Evolutionary conservation across 2,329 filamentous ascomycete genomes (phyloP).

Genomic region (Aaosphaeria pasadenensis): DNA sequence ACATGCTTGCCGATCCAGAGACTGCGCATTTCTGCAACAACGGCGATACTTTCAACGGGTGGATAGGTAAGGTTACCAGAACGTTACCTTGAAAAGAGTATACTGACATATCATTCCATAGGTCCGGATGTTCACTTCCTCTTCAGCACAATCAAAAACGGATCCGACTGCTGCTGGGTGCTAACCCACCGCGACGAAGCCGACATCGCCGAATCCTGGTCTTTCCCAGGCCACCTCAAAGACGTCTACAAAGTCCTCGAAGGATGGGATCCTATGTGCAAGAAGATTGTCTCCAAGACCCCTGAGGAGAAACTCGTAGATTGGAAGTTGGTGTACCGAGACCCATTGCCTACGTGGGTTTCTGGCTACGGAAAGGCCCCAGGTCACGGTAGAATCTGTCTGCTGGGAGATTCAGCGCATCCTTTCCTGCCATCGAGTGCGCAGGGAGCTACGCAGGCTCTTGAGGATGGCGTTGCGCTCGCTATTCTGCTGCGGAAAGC

Average conservation of each 20-base stretch:
- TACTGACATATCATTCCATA: neutral
- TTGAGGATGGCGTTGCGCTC: constrained; percentile 46
- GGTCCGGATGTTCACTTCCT: constrained; percentile 39
- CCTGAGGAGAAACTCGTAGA: constrained; percentile 43
- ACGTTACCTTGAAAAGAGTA: neutral
- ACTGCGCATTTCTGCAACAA: constrained; percentile 37
- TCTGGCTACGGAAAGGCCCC: constrained; percentile 42
- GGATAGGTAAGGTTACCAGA: constrained; percentile 24
- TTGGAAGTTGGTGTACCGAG: constrained; percentile 56
- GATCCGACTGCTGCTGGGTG: constrained; percentile 37
- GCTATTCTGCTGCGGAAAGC: constrained; percentile 23
- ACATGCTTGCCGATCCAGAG: constrained; percentile 38
- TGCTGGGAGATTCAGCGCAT: constrained; percentile 55
- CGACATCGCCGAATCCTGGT: constrained; percentile 36
- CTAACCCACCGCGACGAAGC: constrained; percentile 33
- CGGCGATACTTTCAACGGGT: constrained; percentile 37
- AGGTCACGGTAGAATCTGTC: constrained; percentile 42
- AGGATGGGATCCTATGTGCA: constrained; percentile 33
- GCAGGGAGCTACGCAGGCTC: constrained; percentile 54
- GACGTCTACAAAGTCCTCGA: constrained; percentile 32
- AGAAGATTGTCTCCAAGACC: constrained; percentile 33
- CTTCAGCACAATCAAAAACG: constrained; percentile 36
- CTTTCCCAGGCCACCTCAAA: constrained; percentile 30
- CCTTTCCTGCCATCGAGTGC: constrained; percentile 54
- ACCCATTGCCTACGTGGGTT: constrained; percentile 53